These are phyloP conservation scores for Chaetomidium leptoderma DNA, from an alignment of 495 filamentous ascomycete species.

Conservation along the genomic window DNA sequence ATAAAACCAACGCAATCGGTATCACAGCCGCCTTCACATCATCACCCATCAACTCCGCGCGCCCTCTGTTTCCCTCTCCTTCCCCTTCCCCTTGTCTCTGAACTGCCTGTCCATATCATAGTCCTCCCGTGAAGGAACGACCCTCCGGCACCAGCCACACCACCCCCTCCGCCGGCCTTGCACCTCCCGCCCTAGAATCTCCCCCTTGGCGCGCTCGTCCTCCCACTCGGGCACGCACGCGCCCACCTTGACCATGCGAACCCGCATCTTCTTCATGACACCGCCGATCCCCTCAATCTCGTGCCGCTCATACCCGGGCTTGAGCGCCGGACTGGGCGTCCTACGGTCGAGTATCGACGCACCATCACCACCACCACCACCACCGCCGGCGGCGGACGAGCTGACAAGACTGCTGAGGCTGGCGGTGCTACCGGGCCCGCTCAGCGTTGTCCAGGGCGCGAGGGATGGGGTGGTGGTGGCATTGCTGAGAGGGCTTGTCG, in stretches of 20 bases:
- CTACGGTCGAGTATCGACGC: constrained; percentile 19
- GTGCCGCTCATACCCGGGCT: constrained; percentile 69
- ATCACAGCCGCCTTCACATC: background rate
- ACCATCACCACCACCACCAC: no score
- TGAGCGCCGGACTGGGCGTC: constrained; percentile 42
- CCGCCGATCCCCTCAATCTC: constrained; percentile 88
- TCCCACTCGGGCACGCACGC: constrained; percentile 77
- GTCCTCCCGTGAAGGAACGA: constrained; percentile 46
- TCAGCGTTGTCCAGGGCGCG: background rate
- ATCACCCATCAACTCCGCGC: background rate
- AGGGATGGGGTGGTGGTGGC: constrained; percentile 7
- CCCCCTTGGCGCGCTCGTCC: constrained; percentile 62
- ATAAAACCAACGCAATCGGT: background rate
- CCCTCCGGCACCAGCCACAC: constrained; percentile 63
- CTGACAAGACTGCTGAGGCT: constrained; percentile 12
- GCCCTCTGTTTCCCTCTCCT: background rate
- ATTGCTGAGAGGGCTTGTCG: background rate
- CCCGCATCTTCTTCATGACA: constrained; percentile 72
- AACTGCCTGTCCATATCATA: constrained; percentile 22
- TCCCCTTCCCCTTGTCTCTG: constrained; percentile 16
- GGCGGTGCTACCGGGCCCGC: constrained; percentile 4
- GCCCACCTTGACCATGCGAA: constrained; percentile 70
- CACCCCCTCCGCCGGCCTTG: constrained; percentile 56
- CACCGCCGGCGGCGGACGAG: no score
- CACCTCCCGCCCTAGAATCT: constrained; percentile 54